These are phyloP conservation scores for Aspergillus brasiliensis DNA, from an alignment of 2,329 filamentous ascomycete species.

Conservation along the genomic window DNA sequence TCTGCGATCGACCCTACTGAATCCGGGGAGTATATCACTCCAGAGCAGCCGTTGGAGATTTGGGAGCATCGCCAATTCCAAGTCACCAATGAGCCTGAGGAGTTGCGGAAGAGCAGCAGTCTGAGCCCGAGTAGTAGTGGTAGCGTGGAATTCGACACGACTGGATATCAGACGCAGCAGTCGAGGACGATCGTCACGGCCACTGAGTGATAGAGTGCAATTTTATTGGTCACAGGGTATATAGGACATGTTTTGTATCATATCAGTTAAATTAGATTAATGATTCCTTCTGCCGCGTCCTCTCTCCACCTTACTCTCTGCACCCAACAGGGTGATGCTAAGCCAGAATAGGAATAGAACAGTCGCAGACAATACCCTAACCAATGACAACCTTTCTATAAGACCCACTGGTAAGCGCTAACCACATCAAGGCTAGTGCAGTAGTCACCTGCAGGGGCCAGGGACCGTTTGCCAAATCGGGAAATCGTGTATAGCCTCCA, in stretches of 20 bases:
- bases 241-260: not conserved
- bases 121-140: slow-evolving; percentile 2
- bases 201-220: not conserved
- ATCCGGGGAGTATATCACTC: slow-evolving; percentile 15
- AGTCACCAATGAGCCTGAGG: slow-evolving; percentile 19
- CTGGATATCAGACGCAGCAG: not conserved
- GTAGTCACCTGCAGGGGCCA: not conserved
- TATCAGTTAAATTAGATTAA: not conserved
- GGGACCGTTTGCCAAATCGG: slow-evolving; percentile 5
- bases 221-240: too few species aligned
- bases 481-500: slow-evolving; percentile 1
- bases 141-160: slow-evolving; percentile 9
- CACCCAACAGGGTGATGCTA: too few species aligned
- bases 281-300: too few species aligned
- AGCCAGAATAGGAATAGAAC: not conserved
- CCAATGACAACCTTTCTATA: not conserved
- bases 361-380: too few species aligned
- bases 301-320: too few species aligned
- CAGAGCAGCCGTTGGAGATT: slow-evolving; percentile 18
- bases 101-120: slow-evolving; percentile 3
- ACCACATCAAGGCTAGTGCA: not conserved
- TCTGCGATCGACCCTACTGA: slow-evolving; percentile 11
- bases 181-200: slow-evolving; percentile 3
- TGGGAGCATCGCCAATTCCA: slow-evolving; percentile 24
- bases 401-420: not conserved